Evolutionary conservation across 345 rosid genomes (phyloP).

Genomic region (Corchorus capsularis): DNA sequence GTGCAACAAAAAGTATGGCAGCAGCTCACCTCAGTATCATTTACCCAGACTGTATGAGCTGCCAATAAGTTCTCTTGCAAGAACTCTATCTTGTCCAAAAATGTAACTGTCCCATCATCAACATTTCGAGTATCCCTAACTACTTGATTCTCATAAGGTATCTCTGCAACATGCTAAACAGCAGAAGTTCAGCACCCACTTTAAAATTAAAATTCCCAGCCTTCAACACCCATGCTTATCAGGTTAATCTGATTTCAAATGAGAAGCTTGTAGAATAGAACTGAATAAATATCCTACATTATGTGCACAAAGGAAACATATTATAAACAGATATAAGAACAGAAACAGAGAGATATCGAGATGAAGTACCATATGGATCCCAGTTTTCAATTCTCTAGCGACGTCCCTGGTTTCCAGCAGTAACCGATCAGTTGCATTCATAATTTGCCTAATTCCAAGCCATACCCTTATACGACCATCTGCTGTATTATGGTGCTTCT

Average conservation of each 20-base stretch:
- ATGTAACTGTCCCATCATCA: constrained; percentile 65
- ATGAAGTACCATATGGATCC: constrained; percentile 66
- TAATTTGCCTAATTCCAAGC: constrained; percentile 68
- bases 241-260: neutral
- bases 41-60: constrained; percentile 65
- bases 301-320: neutral
- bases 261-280: neutral
- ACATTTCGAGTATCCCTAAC: constrained; percentile 49
- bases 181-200: constrained; percentile 15
- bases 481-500: constrained; percentile 62
- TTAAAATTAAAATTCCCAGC: neutral
- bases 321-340: neutral
- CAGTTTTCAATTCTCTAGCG: constrained; percentile 64
- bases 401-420: constrained; percentile 54
- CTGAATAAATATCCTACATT: neutral
- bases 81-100: constrained; percentile 57
- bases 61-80: constrained; percentile 54
- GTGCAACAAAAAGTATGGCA: constrained; percentile 7
- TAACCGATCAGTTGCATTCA: constrained; percentile 65
- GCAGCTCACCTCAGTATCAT: constrained; percentile 51
- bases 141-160: constrained; percentile 49
- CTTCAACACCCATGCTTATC: neutral
- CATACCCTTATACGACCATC: constrained; percentile 68
- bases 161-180: constrained; percentile 56
- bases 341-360: neutral